Evolutionary conservation across 306 rosid species (phyloP), one percentile per base, ranked within the genome.

Genomic region (Rosa persica): DNA sequence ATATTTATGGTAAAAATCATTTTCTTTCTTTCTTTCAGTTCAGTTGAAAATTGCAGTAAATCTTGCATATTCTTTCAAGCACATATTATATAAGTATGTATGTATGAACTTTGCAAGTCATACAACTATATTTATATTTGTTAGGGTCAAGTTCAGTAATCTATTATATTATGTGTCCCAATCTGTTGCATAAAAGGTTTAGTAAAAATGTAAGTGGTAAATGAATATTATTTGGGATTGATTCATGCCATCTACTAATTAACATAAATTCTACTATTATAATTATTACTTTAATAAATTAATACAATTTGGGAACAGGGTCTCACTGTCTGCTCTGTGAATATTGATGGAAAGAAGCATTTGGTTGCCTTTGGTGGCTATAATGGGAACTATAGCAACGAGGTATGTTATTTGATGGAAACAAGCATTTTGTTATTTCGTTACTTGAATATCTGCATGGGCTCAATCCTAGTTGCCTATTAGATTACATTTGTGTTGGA

Each of bases 281-380:
- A 79, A 46, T 82, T 76, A 49, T 30, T 72, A 68, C 73, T 23
- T 79, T 49, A 72, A 36, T 72, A 39, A 16, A 49, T 55, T 44
- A 77, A 66, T 72, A 19, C 70, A 57, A 43, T 82, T 78, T 83
- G 86, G 71, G 72, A 87, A 72, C 87, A 96, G 99, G 99, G 99
- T 61, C 90, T 91, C 71, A 88, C 90, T 83, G 88, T 90, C 81
- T 89, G 94, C 90, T 87, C 89, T 6, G 85, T 88, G 74, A 46
- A 79, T 80, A 87, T 90, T 82, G 98, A 87, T 67, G 89, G 90
- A 74, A 92, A 89, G 74, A 90, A 86, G 69, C 87, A 90, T 91
- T 81, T 96, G 83, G 90, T 92, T 84, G 87, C 97, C 70, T 96
- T 96, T 77, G 99, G 99, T 69, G 99, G 99, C 83, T 96, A 96